Evolutionary conservation across 106 monocot genomes (phyloP).

Genomic region (Dendrobium nobile): DNA sequence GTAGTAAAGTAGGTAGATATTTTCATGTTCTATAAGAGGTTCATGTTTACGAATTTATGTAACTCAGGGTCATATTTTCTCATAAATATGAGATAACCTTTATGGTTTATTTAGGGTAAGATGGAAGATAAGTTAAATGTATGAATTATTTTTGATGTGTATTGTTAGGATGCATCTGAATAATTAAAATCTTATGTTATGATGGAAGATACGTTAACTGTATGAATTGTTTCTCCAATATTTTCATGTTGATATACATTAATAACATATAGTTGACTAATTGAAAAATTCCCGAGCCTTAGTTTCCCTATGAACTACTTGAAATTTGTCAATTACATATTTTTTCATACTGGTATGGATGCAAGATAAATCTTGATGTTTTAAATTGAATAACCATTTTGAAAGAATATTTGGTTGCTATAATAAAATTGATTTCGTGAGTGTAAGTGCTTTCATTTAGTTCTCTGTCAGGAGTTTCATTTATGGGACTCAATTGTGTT

Average conservation of each 20-base stretch:
- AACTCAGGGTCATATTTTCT: background rate
- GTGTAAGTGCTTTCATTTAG: background rate
- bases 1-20: background rate
- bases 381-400: background rate
- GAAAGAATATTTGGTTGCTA: background rate
- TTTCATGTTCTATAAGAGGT: background rate
- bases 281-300: background rate
- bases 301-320: background rate
- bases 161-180: background rate
- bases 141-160: background rate
- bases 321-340: background rate
- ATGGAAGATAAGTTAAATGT: background rate
- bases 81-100: background rate
- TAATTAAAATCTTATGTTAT: background rate
- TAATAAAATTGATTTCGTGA: background rate
- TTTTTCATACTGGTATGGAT: too few relatives aligned
- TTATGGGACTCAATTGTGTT: background rate
- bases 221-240: background rate
- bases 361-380: background rate
- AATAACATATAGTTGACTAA: background rate
- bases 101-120: background rate
- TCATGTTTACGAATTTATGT: background rate
- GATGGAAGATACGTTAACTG: background rate
- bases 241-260: background rate
- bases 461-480: too few relatives aligned